Conservation (phyloP, 257 asterid species). For the Marsdenia floribunda region DNA sequence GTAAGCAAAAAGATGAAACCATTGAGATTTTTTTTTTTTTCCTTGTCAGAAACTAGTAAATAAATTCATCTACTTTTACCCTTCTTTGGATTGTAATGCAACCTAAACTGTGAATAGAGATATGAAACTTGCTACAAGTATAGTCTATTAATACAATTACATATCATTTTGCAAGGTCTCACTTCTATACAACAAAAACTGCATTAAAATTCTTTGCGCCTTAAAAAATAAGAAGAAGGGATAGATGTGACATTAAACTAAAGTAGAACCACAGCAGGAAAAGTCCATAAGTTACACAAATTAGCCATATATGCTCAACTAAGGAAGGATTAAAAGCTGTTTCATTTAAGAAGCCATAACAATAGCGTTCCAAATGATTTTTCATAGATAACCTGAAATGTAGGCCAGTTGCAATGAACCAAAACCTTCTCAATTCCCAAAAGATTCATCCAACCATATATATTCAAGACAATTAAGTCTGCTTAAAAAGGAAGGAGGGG, state of each 20-base stretch:
- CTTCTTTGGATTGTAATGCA: not conserved
- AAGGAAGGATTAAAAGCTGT: not conserved
- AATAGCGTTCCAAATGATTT: not conserved
- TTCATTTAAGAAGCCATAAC: not conserved
- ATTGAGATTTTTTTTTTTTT: not conserved
- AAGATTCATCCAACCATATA: not conserved
- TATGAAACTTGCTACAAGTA: not conserved
- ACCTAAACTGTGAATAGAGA: not conserved
- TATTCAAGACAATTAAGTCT: not conserved
- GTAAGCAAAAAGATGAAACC: not conserved
- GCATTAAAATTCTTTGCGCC: not conserved
- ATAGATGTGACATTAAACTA: not conserved
- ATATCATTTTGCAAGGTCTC: not conserved
- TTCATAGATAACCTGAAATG: not conserved
- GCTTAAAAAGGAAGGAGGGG: not conserved
- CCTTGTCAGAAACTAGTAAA: not conserved
- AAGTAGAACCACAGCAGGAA: not conserved
- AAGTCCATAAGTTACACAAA: not conserved
- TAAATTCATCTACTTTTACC: not conserved
- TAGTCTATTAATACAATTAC: not conserved
- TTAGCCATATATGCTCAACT: not conserved
- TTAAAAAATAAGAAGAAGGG: not conserved
- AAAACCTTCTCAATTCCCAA: not conserved
- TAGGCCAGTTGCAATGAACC: not conserved
- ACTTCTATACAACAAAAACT: not conserved